These are phyloP conservation scores for Halophytophthora batemanensis DNA, from an alignment of 352 stramenopile species.

Conservation along the genomic window DNA sequence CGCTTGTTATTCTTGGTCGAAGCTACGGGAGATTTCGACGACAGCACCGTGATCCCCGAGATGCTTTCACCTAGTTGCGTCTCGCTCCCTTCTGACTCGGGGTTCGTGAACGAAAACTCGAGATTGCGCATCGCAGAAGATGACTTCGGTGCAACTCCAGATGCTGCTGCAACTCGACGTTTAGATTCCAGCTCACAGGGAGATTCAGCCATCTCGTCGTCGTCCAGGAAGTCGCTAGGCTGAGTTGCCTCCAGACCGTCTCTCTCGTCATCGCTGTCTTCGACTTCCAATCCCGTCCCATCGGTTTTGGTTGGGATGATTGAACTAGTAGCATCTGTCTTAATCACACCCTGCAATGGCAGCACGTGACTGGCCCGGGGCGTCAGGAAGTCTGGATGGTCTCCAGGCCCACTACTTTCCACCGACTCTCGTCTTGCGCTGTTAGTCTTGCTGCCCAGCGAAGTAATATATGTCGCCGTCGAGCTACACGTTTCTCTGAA, in stretches of 20 bases:
- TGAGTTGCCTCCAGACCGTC: neutral
- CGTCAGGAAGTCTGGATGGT: conserved; percentile 25
- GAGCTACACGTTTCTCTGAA: too few species aligned
- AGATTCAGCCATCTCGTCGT: too few species aligned
- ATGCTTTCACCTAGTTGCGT: conserved; percentile 34
- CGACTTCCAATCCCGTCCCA: neutral
- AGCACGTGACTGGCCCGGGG: conserved; percentile 10
- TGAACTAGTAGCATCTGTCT: neutral
- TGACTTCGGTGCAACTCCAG: conserved; percentile 6
- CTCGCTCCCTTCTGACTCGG: conserved; percentile 55
- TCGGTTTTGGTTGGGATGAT: neutral
- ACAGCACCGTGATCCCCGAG: conserved; percentile 25
- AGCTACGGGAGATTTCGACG: conserved; percentile 24
- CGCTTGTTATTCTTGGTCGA: conserved; percentile 11
- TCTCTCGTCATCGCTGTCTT: neutral
- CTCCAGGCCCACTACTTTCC: conserved; percentile 10
- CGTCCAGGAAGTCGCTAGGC: too few species aligned
- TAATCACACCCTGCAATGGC: conserved; percentile 16
- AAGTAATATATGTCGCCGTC: too few species aligned
- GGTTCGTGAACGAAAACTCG: conserved; percentile 62
- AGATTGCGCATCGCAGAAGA: conserved; percentile 50
- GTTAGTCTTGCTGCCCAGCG: too few species aligned
- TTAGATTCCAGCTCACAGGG: conserved; percentile 12
- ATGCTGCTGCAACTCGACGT: conserved; percentile 1
- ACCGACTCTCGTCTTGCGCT: conserved; percentile 20